Evolutionary conservation across 2,329 filamentous ascomycete genomes (phyloP).

Genomic region (Helminthosporium solani): DNA sequence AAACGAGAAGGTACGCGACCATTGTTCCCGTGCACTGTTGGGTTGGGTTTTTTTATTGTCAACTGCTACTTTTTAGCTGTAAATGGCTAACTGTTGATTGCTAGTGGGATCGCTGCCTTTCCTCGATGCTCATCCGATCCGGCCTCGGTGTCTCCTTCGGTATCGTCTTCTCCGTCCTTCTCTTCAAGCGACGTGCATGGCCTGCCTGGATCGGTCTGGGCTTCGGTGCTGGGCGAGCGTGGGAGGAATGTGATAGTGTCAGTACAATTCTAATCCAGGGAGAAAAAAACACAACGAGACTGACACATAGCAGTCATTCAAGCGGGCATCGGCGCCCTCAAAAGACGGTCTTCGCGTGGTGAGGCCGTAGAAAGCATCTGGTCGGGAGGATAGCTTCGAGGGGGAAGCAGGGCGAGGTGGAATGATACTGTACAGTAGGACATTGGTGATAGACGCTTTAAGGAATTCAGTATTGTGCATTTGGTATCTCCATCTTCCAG

Average conservation of each 20-base stretch:
- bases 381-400: background rate
- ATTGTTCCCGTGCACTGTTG: background rate
- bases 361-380: constrained; percentile 39
- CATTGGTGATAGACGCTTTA: constrained; percentile 31
- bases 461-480: constrained; percentile 33
- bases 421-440: constrained; percentile 39
- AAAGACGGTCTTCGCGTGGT: constrained; percentile 52
- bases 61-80: no score
- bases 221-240: constrained; percentile 93
- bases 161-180: constrained; percentile 95
- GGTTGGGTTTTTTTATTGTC: no score
- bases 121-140: constrained; percentile 95
- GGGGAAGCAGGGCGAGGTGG: constrained; percentile 14
- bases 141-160: constrained; percentile 94
- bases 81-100: constrained; percentile 23
- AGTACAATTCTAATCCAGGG: constrained; percentile 20
- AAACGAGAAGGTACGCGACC: constrained; percentile 85
- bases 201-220: constrained; percentile 92
- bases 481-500: constrained; percentile 2
- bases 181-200: constrained; percentile 98
- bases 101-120: constrained; percentile 99
- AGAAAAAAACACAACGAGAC: background rate
- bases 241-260: constrained; percentile 92
- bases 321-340: constrained; percentile 50
- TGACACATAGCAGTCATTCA: constrained; percentile 50